Evolutionary conservation across 768 basidiomycete genomes (phyloP).

Genomic region (Boletus rex-veris): DNA sequence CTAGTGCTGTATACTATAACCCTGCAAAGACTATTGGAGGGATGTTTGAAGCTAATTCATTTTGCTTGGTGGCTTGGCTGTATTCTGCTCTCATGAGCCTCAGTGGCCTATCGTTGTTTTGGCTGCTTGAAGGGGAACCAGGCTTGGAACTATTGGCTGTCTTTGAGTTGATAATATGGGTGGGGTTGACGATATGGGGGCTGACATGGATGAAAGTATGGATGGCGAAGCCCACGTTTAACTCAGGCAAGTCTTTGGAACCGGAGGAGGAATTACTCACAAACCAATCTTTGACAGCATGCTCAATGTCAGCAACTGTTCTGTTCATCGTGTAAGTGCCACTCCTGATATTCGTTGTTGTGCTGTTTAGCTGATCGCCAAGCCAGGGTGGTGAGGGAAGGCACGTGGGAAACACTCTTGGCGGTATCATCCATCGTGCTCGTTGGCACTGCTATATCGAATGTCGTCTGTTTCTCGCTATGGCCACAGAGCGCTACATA

Average conservation of each 20-base stretch:
- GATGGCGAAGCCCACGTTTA: conserved; percentile 87
- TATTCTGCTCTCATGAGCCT: conserved; percentile 74
- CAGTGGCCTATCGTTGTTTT: conserved; percentile 72
- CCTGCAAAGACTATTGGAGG: conserved; percentile 91
- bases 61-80: conserved; percentile 65
- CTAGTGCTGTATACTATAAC: conserved; percentile 81
- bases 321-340: conserved; percentile 72
- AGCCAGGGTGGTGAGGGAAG: conserved; percentile 79
- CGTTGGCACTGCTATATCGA: conserved; percentile 74
- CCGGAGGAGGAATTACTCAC: neutral
- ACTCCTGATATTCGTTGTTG: neutral
- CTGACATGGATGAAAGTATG: conserved; percentile 91
- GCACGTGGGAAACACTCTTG: conserved; percentile 69
- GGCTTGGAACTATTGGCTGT: conserved; percentile 78
- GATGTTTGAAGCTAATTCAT: conserved; percentile 89
- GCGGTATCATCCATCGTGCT: conserved; percentile 75
- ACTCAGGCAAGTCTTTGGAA: conserved; percentile 55
- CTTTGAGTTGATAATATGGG: conserved; percentile 69
- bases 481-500: conserved; percentile 86
- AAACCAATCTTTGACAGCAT: conserved; percentile 43
- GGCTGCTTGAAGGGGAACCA: conserved; percentile 68
- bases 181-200: conserved; percentile 76
- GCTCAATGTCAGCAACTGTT: conserved; percentile 81
- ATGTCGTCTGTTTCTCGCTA: conserved; percentile 76
- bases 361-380: conserved; percentile 1